phyloP scores from a whole-genome alignment of 164 flowering plant genomes.

The Tinospora cordifolia region DNA sequence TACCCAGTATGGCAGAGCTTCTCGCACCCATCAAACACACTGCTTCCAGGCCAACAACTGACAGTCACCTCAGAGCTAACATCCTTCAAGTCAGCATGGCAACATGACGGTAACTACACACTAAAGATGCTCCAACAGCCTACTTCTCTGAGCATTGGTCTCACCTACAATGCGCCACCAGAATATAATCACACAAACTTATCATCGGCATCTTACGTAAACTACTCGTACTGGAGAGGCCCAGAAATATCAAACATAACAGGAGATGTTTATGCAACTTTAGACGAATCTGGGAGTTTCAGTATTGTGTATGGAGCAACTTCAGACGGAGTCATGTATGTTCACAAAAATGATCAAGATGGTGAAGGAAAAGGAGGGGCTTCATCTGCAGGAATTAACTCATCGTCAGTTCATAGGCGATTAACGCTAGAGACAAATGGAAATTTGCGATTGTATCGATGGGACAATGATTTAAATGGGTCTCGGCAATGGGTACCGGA shows the following conservation, averaged over 20 bases:
- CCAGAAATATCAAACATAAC: conserved; percentile 80
- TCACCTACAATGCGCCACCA: conserved; percentile 54
- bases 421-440: conserved; percentile 67
- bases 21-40: conserved; percentile 76
- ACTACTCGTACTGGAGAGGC: conserved; percentile 57
- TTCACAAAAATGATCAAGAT: conserved; percentile 62
- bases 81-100: conserved; percentile 29
- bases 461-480: conserved; percentile 69
- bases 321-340: conserved; percentile 60
- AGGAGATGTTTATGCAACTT: conserved; percentile 56
- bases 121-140: conserved; percentile 80
- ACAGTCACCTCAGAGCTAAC: conserved; percentile 50
- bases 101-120: conserved; percentile 47
- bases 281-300: conserved; percentile 68
- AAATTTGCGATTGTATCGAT: conserved; percentile 59
- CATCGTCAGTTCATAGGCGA: conserved; percentile 36
- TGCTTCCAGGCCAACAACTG: conserved; percentile 71
- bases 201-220: too few species aligned
- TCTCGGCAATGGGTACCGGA: conserved; percentile 76
- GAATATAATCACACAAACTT: conserved; percentile 26
- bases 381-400: neutral
- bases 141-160: conserved; percentile 63
- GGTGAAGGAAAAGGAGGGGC: neutral
- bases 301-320: conserved; percentile 64
- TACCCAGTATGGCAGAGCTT: conserved; percentile 59